Percentiles rank a stretch among this genome's conserved stretches.
phyloP scores from a whole-genome alignment of 163 green algal species.

The Picocystis sp. region DNA sequence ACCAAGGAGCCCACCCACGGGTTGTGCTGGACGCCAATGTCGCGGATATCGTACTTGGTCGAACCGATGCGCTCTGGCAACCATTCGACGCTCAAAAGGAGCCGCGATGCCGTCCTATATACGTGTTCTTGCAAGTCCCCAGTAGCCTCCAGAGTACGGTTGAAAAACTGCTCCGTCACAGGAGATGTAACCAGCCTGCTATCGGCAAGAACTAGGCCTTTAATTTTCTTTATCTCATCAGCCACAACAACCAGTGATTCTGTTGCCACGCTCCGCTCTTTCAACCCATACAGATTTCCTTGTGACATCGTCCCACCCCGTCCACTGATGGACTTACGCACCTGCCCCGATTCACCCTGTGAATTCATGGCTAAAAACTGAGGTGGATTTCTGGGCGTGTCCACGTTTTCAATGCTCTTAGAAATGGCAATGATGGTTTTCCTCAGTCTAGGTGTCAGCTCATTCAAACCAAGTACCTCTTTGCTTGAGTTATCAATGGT shows the following conservation, averaged over 20 bases:
- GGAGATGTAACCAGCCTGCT: no score
- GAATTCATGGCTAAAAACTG: no score
- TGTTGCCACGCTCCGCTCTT: no score
- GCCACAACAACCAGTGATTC: no score
- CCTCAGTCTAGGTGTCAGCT: slow-evolving; percentile 17
- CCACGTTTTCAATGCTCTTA: slow-evolving; percentile 6
- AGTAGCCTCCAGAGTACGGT: slow-evolving; percentile 15
- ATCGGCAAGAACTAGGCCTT: no score
- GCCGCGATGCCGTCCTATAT: slow-evolving; percentile 8
- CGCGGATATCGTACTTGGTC: slow-evolving; percentile 3
- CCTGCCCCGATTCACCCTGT: no score
- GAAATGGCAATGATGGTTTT: slow-evolving; percentile 13
- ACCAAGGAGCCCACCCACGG: slow-evolving; percentile 10
- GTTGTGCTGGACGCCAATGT: slow-evolving; percentile 8
- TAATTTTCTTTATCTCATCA: no score
- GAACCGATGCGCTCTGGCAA: background rate
- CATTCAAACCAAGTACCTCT: no score
- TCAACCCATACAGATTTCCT: slow-evolving; percentile 14
- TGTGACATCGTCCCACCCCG: no score
- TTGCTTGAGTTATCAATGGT: no score
- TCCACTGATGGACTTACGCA: no score
- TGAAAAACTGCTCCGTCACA: slow-evolving; percentile 18
- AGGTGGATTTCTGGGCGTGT: no score
- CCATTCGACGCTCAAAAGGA: slow-evolving; percentile 2
- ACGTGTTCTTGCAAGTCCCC: slow-evolving; percentile 17